These are phyloP conservation scores for Nephelium lappaceum DNA, from an alignment of 345 rosid species.

Conservation along the genomic window DNA sequence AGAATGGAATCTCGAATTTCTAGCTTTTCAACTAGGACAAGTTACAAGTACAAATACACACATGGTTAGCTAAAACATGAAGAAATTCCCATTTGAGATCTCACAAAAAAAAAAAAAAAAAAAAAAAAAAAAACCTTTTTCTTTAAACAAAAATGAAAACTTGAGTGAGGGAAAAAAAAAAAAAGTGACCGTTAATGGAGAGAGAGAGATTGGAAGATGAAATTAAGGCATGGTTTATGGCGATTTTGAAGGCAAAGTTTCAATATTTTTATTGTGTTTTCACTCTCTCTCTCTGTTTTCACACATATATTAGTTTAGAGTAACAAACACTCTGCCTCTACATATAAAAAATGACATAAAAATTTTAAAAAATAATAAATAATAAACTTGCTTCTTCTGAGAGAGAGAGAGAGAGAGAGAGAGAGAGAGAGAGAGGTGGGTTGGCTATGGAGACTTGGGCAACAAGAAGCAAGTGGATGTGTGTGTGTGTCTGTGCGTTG, in stretches of 20 bases:
- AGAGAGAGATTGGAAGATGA: slow-evolving; percentile 6
- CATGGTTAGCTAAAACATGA: background rate
- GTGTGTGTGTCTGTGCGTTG: background rate
- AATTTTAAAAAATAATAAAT: background rate
- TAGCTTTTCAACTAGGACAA: slow-evolving; percentile 18
- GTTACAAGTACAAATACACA: background rate
- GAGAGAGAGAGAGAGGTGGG: background rate
- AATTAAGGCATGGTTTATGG: slow-evolving; percentile 36
- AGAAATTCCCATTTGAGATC: slow-evolving; percentile 7
- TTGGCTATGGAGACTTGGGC: slow-evolving; percentile 21
- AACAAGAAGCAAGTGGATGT: slow-evolving; percentile 2
- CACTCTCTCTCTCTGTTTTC: slow-evolving; percentile 6
- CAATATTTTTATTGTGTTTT: background rate
- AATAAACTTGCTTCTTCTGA: background rate
- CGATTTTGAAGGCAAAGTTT: slow-evolving; percentile 23
- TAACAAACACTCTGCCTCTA: background rate
- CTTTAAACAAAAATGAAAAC: too few relatives aligned
- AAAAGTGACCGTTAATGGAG: slow-evolving; percentile 46
- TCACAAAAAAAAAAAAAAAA: background rate
- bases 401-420: background rate
- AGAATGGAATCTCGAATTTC: slow-evolving; percentile 13
- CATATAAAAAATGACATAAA: background rate
- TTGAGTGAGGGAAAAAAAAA: background rate
- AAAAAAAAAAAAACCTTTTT: too few relatives aligned
- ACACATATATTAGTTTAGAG: slow-evolving; percentile 8